Base-by-base conservation (phyloP, 139 green algal genomes). In the Chlamydomonas sp. region DNA sequence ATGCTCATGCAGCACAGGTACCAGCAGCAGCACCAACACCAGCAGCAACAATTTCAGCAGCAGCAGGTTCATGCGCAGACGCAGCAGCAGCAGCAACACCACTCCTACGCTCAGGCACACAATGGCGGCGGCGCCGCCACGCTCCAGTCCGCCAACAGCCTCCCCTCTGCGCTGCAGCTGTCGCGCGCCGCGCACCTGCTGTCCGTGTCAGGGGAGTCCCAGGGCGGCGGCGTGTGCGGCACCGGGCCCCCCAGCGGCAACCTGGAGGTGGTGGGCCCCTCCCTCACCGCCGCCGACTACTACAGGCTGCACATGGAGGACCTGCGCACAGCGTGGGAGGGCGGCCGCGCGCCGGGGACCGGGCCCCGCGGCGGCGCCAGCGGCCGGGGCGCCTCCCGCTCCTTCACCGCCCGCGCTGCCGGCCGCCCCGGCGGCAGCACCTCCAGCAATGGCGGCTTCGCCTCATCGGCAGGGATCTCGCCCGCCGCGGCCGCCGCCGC, bases 221-320 rank as follows among this genome's bases (percentile, higher is more conserved):
- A 49, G 31, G 31, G 31, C 31, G 31, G 31, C 31, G 31, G 31
- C 31, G 31, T 49, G 31, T 49, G 31, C 31, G 31, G 31, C 31
- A 49, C 31, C 31, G 31, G 31, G 31, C 31, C 31, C 31, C 31
- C 31, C 31, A 49, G 31, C 31, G 31, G 31, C 31, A 31, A 2
- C 7, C 14, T 68, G 7, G 82, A 78, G 8, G 67, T 58, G 68
- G 68, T 68, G 4, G 60, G 59, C 49, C 83, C 83, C 8, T 62
- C n/a, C 0, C 72, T 82, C 5, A 88, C 84, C 17, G 84, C 84
- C 6, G 84, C 84, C 0, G 75, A 83, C 59, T 88, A 71, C 64
- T 88, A 88, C 57, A 10, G 57, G 3, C 3, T 82, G 63, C 84
- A 88, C 75, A 9, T 88, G 66, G 75, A 83, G 63, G 84, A 88